phyloP scores from a whole-genome alignment of 148 eudicot genomes.

The Nyssa sinensis region DNA sequence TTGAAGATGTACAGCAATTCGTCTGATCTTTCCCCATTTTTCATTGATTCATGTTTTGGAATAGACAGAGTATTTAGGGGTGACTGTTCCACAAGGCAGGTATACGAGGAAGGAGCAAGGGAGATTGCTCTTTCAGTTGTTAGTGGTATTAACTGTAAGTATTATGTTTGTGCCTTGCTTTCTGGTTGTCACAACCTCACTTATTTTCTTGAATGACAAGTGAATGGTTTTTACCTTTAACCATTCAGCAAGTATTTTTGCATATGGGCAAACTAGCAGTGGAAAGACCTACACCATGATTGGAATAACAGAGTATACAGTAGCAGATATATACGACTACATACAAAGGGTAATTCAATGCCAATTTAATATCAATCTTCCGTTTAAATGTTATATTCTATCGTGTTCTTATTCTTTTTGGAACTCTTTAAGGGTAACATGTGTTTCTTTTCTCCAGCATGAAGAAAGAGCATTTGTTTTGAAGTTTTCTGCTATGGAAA shows the following conservation, averaged over 20 bases:
- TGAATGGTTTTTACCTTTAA: slow-evolving; percentile 5
- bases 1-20: neutral
- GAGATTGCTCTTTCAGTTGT: slow-evolving; percentile 90
- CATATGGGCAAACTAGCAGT: slow-evolving; percentile 98
- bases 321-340: slow-evolving; percentile 85
- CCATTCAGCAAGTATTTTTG: slow-evolving; percentile 80
- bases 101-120: slow-evolving; percentile 79
- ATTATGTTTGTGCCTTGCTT: neutral
- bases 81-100: slow-evolving; percentile 74
- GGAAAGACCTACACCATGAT: slow-evolving; percentile 95
- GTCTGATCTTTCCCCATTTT: neutral
- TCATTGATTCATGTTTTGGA: slow-evolving; percentile 17
- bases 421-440: neutral
- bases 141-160: slow-evolving; percentile 89
- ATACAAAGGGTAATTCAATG: slow-evolving; percentile 60
- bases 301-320: slow-evolving; percentile 84
- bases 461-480: slow-evolving; percentile 85
- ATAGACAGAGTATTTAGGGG: slow-evolving; percentile 87
- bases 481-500: slow-evolving; percentile 92
- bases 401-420: slow-evolving; percentile 12
- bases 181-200: neutral
- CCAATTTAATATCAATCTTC: neutral
- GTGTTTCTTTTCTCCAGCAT: slow-evolving; percentile 44
- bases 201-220: neutral
- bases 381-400: neutral